Evolutionary conservation across 441 rosid genomes (phyloP).

Genomic region (Rhodomyrtus psidioides): DNA sequence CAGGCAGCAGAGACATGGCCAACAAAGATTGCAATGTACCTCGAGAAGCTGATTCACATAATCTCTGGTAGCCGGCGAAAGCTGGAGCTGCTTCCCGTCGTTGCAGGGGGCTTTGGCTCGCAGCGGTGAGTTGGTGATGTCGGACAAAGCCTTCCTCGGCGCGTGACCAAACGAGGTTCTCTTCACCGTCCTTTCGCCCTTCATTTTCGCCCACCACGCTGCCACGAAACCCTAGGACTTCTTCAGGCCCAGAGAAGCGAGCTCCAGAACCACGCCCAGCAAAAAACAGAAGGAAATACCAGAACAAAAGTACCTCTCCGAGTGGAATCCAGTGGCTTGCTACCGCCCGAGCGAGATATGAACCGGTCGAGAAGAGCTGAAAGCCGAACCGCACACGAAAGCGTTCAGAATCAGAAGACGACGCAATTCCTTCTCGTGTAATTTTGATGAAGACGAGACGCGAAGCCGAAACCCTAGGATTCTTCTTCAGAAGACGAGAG

Average conservation of each 20-base stretch:
- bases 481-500: background rate
- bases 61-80: slow-evolving; percentile 17
- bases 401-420: background rate
- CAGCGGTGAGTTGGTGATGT: slow-evolving; percentile 58
- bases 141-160: slow-evolving; percentile 50
- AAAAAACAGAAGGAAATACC: too few species aligned
- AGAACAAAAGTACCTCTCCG: background rate
- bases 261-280: background rate
- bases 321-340: background rate
- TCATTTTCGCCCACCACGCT: slow-evolving; percentile 14
- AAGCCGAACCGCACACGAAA: background rate
- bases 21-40: slow-evolving; percentile 22
- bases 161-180: slow-evolving; percentile 46
- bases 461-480: background rate
- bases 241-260: background rate
- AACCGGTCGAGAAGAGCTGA: background rate
- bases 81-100: slow-evolving; percentile 10
- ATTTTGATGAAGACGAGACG: background rate
- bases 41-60: slow-evolving; percentile 40
- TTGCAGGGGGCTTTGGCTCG: slow-evolving; percentile 18
- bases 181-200: slow-evolving; percentile 45
- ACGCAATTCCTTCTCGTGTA: background rate
- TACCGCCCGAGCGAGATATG: background rate
- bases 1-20: background rate
- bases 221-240: background rate